Evolutionary conservation across 768 basidiomycete genomes (phyloP), one percentile per base, ranked within the genome.

Genomic region (Xerocomus brunneocitrinus): DNA sequence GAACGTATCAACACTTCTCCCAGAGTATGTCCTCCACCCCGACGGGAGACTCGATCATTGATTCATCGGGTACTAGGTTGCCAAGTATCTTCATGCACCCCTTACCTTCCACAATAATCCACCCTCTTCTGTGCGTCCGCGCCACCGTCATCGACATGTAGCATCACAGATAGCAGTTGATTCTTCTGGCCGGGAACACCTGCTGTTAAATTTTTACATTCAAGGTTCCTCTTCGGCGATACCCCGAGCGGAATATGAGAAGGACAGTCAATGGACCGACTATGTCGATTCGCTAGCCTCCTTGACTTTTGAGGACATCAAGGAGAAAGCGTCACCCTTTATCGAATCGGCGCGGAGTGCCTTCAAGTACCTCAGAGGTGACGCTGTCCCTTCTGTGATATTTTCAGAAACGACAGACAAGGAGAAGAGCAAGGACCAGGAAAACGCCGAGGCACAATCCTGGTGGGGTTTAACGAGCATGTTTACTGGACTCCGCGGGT

Each of bases 141-240:
- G 89, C 50, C 91, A 92, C 63, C 81, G 91, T 19, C 88, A 89
- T 61, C 81, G 88, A 62, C 87, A 87, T 71, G 87, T 91, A 41
- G 82, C 82, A 8, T 91, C 90, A 19, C 85, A 89, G 54, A 78
- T 91, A 56, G 81, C 82, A 54, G 72, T 88, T 25, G 91, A 93
- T 65, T 71, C 83, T 10, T 64, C 79, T 9, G 91, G 91, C 1
- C 79, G 83, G 39, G 89, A 92, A 65, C 91, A 92, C 59, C 84
- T 93, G 82, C 77, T 90, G 30, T 77, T 93, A 66, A 85, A 85
- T 41, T 93, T 93, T 70, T 93, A 85, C 60, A 77, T 92, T 27
- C 80, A 89, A 72, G 84, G 83, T 35, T 73, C 76, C 44, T 72
- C 76, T 35, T 53, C 57, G 7, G 50, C 67, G 3, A 62, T 69